Conservation (phyloP, 768 basidiomycete genomes). For the Termitomyces sp. region DNA sequence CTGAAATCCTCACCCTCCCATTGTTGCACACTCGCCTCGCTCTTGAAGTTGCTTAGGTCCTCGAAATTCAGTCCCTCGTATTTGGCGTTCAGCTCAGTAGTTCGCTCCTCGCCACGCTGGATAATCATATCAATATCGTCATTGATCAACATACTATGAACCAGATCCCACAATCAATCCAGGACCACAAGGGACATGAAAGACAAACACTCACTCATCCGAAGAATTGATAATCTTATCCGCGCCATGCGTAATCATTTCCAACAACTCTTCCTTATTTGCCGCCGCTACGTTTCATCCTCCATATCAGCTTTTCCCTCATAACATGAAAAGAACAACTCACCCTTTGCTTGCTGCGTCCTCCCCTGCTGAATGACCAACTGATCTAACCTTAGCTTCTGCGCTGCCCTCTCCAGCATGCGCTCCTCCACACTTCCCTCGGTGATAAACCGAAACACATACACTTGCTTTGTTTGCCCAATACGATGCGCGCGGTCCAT, state of each 20-base stretch:
- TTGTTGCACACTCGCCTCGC: slow-evolving; percentile 83
- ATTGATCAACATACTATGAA: slow-evolving; percentile 60
- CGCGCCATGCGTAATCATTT: slow-evolving; percentile 98
- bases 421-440: slow-evolving; percentile 95
- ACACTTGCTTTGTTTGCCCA: slow-evolving; percentile 96
- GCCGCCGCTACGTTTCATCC: slow-evolving; percentile 57
- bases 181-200: not conserved
- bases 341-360: slow-evolving; percentile 73
- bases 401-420: slow-evolving; percentile 91
- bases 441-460: slow-evolving; percentile 95
- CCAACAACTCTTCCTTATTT: slow-evolving; percentile 92
- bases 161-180: not conserved
- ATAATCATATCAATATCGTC: slow-evolving; percentile 96
- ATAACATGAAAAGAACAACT: not conserved
- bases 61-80: slow-evolving; percentile 92
- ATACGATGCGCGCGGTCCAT: slow-evolving; percentile 98
- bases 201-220: slow-evolving; percentile 52
- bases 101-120: slow-evolving; percentile 83
- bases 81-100: slow-evolving; percentile 81
- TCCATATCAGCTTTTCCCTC: not conserved
- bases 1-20: slow-evolving; percentile 97
- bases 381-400: slow-evolving; percentile 92
- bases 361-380: slow-evolving; percentile 96
- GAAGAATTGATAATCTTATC: slow-evolving; percentile 89
- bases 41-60: slow-evolving; percentile 95